phyloP scores from a whole-genome alignment of 2,329 filamentous ascomycete genomes.

The Fusarium sp. region DNA sequence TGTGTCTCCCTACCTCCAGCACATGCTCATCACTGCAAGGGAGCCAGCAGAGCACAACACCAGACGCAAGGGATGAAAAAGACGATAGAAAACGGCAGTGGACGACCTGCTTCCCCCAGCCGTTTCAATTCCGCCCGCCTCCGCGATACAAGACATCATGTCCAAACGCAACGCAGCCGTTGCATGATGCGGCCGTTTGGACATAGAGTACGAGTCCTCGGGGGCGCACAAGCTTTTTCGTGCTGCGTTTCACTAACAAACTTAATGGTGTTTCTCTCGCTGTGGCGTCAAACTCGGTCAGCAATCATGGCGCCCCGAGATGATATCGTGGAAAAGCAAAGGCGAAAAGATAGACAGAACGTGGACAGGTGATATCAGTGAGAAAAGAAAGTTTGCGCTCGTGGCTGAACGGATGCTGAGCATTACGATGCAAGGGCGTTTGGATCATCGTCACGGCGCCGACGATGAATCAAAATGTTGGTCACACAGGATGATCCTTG shows the following conservation, averaged over 20 bases:
- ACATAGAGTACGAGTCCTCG: neutral
- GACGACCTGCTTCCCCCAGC: neutral
- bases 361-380: neutral
- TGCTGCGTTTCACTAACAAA: neutral
- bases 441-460: neutral
- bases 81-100: neutral
- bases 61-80: constrained; percentile 2
- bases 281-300: neutral
- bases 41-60: neutral
- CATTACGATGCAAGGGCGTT: constrained; percentile 20
- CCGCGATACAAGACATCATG: neutral
- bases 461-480: neutral
- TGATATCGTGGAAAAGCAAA: neutral
- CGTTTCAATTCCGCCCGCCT: neutral
- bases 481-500: constrained; percentile 16
- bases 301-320: neutral
- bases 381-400: neutral
- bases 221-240: neutral
- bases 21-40: constrained; percentile 2
- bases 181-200: neutral
- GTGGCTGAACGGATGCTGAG: neutral
- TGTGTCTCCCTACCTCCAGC: neutral
- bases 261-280: neutral
- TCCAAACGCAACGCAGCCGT: neutral
- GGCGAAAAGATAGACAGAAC: neutral